Base-by-base conservation (phyloP, 352 stramenopile species). In the Saprolegnia diclina region DNA sequence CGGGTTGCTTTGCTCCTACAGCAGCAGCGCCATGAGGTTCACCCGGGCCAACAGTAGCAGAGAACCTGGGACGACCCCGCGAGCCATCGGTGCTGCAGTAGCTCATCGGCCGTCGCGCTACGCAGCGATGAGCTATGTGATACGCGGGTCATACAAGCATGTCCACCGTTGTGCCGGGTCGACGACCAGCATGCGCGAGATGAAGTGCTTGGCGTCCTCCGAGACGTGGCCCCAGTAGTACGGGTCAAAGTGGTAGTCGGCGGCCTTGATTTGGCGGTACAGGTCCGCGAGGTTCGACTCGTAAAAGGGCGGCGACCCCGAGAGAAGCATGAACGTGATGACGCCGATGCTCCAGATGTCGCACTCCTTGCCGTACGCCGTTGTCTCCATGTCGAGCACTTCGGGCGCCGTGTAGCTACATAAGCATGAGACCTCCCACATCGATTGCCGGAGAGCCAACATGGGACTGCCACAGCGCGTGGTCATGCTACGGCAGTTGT, bases 201-300 rank as follows among this genome's bases (percentile, higher is more conserved):
- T 97, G 26, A 98, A 78, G 64, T 98, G 91, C 76, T 98, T 98
- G 55, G 91, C 95, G 57, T 97, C 84, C 45, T 94, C 87, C 35
- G 87, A 97, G 13, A 98, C 89, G 70, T 96, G 82, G 71, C 91
- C 86, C 94, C 94, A 98, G 77, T 98, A 98, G 19, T 97, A 92
- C 19, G 90, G 87, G 70, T 98, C 92, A 68, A 97, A 98, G 80
- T 98, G 80, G 75, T 96, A 98, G 67, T 97, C 89, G 57, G 90
- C 94, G 59, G 83, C 89, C 75, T 96, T 95, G 73, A 98, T 98
- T 74, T 97, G 98, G 64, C 90, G 88, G 76, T 98, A 98, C 18
- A 98, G 82, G 52, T 89, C 86, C 21, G 90, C 87, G 76, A 97
- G 90, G 77, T 97, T 98, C 72, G 97, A 83, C 72, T 97, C 81